Conservation (phyloP, 352 stramenopile species). For the Pythium aristosporum region DNA sequence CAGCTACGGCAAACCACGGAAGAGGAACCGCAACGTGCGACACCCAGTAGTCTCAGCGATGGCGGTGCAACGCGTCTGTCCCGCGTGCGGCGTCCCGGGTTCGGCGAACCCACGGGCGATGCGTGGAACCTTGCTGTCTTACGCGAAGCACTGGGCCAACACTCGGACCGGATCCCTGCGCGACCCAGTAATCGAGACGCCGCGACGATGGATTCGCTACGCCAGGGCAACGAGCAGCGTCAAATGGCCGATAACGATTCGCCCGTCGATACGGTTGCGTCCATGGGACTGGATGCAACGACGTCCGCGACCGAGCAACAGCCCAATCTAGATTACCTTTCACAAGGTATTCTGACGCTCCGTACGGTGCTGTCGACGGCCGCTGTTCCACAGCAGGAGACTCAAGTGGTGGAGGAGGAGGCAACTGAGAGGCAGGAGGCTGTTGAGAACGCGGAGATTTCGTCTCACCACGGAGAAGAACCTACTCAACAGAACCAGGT, state of each 20-base stretch:
- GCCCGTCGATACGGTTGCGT: background rate
- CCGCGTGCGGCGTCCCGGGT: slow-evolving; percentile 17
- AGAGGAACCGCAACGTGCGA: background rate
- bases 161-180: slow-evolving; percentile 17
- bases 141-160: slow-evolving; percentile 43
- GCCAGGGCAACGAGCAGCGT: slow-evolving; percentile 19
- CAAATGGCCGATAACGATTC: slow-evolving; percentile 27
- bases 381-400: slow-evolving; percentile 7
- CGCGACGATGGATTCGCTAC: slow-evolving; percentile 7
- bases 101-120: slow-evolving; percentile 31
- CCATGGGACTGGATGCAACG: slow-evolving; percentile 19
- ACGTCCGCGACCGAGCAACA: background rate
- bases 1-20: slow-evolving; percentile 26
- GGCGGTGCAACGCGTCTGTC: slow-evolving; percentile 6
- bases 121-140: slow-evolving; percentile 68
- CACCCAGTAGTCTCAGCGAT: background rate
- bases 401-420: background rate
- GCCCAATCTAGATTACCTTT: slow-evolving; percentile 32
- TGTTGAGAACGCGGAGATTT: background rate
- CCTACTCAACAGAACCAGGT: background rate
- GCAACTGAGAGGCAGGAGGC: background rate
- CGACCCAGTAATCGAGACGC: slow-evolving; percentile 16
- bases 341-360: slow-evolving; percentile 32
- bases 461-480: background rate
- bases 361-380: slow-evolving; percentile 32